A percentile compares a stretch with the other conserved stretches of the same genome.
These are phyloP conservation scores for Nothophytophthora sp. DNA, from an alignment of 352 stramenopile genomes.

Conservation along the genomic window DNA sequence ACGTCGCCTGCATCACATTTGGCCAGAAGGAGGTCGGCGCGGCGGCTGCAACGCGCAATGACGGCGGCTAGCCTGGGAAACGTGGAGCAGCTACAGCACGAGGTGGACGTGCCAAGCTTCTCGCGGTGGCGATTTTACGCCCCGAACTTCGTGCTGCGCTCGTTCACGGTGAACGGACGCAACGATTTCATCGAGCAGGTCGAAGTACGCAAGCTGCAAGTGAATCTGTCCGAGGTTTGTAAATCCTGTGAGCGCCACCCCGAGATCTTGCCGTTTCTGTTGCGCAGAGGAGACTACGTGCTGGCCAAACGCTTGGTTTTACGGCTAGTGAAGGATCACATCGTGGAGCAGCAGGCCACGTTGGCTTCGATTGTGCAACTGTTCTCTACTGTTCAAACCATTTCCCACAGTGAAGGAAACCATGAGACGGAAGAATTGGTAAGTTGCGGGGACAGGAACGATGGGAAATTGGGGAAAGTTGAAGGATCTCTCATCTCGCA, in stretches of 20 bases:
- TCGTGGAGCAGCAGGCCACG: conserved; percentile 52
- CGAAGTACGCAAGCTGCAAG: conserved; percentile 65
- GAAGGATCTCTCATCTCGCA: background rate
- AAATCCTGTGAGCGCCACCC: conserved; percentile 57
- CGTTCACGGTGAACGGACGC: conserved; percentile 24
- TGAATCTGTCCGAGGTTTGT: conserved; percentile 63
- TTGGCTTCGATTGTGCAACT: conserved; percentile 35
- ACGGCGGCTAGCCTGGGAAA: conserved; percentile 31
- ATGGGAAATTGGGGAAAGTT: conserved; percentile 12
- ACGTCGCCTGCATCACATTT: conserved; percentile 21
- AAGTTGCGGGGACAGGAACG: conserved; percentile 37
- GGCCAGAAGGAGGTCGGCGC: conserved; percentile 13
- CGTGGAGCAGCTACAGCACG: conserved; percentile 31
- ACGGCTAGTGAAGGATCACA: conserved; percentile 46
- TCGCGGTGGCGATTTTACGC: conserved; percentile 67
- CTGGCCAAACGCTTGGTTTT: conserved; percentile 54
- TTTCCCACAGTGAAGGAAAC: conserved; percentile 31
- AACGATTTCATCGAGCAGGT: conserved; percentile 28
- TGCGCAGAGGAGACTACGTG: conserved; percentile 50
- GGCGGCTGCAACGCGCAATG: conserved; percentile 31
- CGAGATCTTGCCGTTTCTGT: conserved; percentile 70
- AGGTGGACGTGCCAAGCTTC: conserved; percentile 21
- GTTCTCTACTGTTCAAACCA: conserved; percentile 47
- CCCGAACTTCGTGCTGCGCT: conserved; percentile 62
- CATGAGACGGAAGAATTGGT: conserved; percentile 30